Evolutionary conservation across 352 stramenopile genomes (phyloP), one percentile per base, ranked within the genome.

Genomic region (Phytophthora chlamydospora): DNA sequence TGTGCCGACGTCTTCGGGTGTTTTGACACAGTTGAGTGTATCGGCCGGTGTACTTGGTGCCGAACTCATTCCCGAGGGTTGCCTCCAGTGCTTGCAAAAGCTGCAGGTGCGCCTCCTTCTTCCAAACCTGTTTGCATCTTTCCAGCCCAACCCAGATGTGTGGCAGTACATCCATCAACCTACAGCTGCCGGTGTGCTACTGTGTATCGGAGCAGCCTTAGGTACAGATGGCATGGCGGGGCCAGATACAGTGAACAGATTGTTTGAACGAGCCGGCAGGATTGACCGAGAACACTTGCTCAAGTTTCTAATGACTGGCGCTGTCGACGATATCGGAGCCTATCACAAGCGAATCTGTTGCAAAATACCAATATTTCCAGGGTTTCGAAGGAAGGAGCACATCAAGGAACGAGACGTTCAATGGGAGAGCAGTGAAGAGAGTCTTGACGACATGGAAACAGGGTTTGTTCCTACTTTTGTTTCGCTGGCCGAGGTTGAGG

Each of bases 131-230:
- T 88, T 91, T 52, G 58, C 73, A 32, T 66, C 56, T 36, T 76
- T 85, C 43, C 75, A 85, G 35, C 79, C 80, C 2, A 66, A 83
- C 41, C 61, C 59, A 19, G 75, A 83, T 14, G 74, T 91, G n/a
- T 91, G 83, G 83, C 73, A 79, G 17, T 88, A 86, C 58, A 81
- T 91, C 39, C 78, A 91, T 40, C 80, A 91, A 43, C 80, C 83
- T 52, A 90, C 83, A 40, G 62, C 80, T 43, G 66, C 56, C 16
- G 80, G 80, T 24, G 66, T 89, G 16, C 39, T 90, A n/a, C 76
- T 78, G 9, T 75, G 72, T 40, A 66, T 83, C 71, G 61, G 60
- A 46, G 51, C 54, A 11, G 44, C 73, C 11, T 31, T 67, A 36
- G 46, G 21, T n/a, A n/a, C 11, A 50, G 39, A 24, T 31, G n/a